Base-by-base conservation (phyloP, 768 basidiomycete species). In the Podaxis sp. region DNA sequence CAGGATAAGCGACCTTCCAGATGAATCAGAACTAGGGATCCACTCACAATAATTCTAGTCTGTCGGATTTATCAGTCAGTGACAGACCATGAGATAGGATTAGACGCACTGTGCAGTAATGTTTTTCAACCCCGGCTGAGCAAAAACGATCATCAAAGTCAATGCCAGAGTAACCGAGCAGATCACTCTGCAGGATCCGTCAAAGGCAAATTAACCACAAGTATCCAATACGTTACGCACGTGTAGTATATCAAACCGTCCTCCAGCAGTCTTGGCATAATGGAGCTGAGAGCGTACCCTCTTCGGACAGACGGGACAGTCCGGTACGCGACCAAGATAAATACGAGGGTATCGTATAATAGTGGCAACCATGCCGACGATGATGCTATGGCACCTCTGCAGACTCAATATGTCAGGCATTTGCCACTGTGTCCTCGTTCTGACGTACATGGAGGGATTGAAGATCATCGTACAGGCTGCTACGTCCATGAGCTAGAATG, bases 341-440 rank as follows among this genome's bases (percentile, higher is more conserved):
- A 70, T n/a, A 79, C 70, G 46, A 76, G 71, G 4, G 77, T 80
- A 57, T 81, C 77, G 60, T 80, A 81, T 11, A 79, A 70, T 46
- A 81, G 70, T 14, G 80, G 80, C 1, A 81, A 62, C 79, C 79
- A 81, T 1, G 79, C 79, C 2, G 77, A 79, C 59, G 85, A 71
- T 38, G 83, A 77, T 14, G 78, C 74, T 9, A 70, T 52, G 32
- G 46, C 63, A 48, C 76, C 76, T 66, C 77, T 78, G 51, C 47
- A 37, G 9, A 25, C 13, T 48, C 21, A 48, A 48, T 4, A 0
- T 4, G 7, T 23, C 23, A 48, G 47, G 63, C 14, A 44, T 0
- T n/a, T 18, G 68, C 71, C 27, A 70, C 61, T 9, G 35, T 5
- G 44, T 6, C 28, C 55, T 71, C 77, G 13, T 57, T 16, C 18